Evolutionary conservation across 2,329 filamentous ascomycete species (phyloP).

Genomic region (Aspergillus unguis): DNA sequence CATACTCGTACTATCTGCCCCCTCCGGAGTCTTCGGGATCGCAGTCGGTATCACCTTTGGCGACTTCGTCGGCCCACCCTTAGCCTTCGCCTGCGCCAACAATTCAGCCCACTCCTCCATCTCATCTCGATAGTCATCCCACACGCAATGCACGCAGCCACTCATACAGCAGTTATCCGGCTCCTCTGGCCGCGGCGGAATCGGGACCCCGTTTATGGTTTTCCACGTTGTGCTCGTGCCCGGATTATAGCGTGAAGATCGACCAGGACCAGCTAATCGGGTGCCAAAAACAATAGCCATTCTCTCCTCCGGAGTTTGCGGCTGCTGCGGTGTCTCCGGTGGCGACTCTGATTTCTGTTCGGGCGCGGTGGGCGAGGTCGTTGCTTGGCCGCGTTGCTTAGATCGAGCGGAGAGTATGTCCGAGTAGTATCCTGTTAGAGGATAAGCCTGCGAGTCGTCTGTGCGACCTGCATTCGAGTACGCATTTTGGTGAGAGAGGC

Average conservation of each 20-base stretch:
- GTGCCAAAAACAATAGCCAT: conserved; percentile 78
- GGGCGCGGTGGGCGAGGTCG: conserved; percentile 16
- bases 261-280: conserved; percentile 67
- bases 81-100: conserved; percentile 58
- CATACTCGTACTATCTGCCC: conserved; percentile 60
- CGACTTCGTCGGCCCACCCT: conserved; percentile 22
- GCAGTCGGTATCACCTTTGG: conserved; percentile 29
- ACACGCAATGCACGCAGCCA: conserved; percentile 95
- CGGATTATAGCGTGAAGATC: conserved; percentile 55
- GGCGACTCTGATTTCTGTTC: conserved; percentile 17
- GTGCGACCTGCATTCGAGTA: conserved; percentile 10
- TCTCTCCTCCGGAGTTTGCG: conserved; percentile 42
- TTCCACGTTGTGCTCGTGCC: conserved; percentile 56
- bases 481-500: conserved; percentile 17
- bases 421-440: conserved; percentile 44
- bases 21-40: conserved; percentile 38
- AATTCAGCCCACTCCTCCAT: conserved; percentile 80
- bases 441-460: conserved; percentile 34
- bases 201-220: conserved; percentile 69
- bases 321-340: conserved; percentile 16
- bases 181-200: conserved; percentile 81
- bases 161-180: conserved; percentile 99
- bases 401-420: conserved; percentile 38
- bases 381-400: conserved; percentile 21
- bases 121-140: conserved; percentile 87